A percentile compares a stretch with the other conserved stretches of the same genome.
Evolutionary conservation across 2,329 filamentous ascomycete species (phyloP).

Genomic region (Penicillium aurantiogriseum): DNA sequence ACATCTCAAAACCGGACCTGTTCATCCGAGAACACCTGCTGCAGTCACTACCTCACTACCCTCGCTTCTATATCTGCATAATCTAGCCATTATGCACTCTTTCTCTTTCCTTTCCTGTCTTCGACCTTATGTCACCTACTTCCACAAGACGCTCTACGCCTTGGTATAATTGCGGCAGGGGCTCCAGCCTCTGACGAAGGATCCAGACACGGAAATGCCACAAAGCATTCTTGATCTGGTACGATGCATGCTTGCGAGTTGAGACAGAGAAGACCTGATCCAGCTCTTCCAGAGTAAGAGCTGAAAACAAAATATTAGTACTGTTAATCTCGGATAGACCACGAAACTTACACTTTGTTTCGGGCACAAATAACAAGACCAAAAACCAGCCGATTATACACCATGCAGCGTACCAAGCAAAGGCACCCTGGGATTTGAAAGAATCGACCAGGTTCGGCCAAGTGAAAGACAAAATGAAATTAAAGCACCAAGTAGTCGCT

Average conservation of each 20-base stretch:
- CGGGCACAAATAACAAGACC: conserved; percentile 53
- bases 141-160: conserved; percentile 26
- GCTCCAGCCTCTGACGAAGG: conserved; percentile 38
- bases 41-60: neutral
- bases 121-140: conserved; percentile 7
- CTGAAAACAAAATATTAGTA: conserved; percentile 22
- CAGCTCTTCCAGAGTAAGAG: conserved; percentile 46
- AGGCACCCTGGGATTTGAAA: conserved; percentile 54
- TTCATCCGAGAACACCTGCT: neutral
- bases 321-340: neutral
- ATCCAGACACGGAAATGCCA: conserved; percentile 45
- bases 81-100: neutral
- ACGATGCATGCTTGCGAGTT: conserved; percentile 44
- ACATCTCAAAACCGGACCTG: neutral
- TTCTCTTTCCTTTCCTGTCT: neutral
- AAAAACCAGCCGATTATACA: conserved; percentile 55
- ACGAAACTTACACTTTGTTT: conserved; percentile 43
- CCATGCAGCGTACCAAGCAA: conserved; percentile 58
- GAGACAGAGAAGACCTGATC: conserved; percentile 56
- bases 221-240: conserved; percentile 39
- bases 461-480: conserved; percentile 54
- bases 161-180: conserved; percentile 36
- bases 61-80: neutral
- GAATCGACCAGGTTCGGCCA: conserved; percentile 51
- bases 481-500: conserved; percentile 57